Conservation (phyloP, 352 stramenopile species). For the Phytophthora idaei region DNA sequence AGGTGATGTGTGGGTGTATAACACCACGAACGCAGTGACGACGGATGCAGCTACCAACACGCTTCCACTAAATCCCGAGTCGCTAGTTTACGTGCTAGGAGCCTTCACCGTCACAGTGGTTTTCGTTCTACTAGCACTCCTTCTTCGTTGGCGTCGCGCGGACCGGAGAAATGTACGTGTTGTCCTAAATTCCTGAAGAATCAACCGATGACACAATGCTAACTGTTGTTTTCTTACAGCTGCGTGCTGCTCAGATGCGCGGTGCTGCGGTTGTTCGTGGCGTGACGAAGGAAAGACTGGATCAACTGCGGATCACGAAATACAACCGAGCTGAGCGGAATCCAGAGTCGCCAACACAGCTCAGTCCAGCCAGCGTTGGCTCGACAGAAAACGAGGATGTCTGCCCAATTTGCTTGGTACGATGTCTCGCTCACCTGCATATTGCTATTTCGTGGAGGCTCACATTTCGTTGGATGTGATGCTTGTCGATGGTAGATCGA, state of each 20-base stretch:
- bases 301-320: conserved; percentile 68
- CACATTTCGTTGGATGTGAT: not conserved
- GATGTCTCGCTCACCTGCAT: not conserved
- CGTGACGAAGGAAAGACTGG: conserved; percentile 64
- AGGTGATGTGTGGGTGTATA: conserved; percentile 75
- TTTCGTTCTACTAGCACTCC: conserved; percentile 58
- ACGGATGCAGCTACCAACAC: conserved; percentile 21
- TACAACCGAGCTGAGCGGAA: conserved; percentile 50
- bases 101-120: conserved; percentile 73
- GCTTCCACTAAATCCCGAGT: conserved; percentile 59
- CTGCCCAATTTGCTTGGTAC: conserved; percentile 77
- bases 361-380: not conserved
- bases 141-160: conserved; percentile 67
- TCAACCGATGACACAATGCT: not conserved
- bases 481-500: conserved; percentile 54
- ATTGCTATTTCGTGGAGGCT: not conserved
- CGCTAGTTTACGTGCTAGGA: conserved; percentile 75
- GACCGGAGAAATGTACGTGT: conserved; percentile 64
- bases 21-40: conserved; percentile 50
- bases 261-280: conserved; percentile 50
- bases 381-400: conserved; percentile 55
- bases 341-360: conserved; percentile 20
- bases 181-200: not conserved
- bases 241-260: conserved; percentile 56
- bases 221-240: conserved; percentile 23